Base-by-base conservation (phyloP, 139 green algal genomes). In the Chlorella ohadii region DNA sequence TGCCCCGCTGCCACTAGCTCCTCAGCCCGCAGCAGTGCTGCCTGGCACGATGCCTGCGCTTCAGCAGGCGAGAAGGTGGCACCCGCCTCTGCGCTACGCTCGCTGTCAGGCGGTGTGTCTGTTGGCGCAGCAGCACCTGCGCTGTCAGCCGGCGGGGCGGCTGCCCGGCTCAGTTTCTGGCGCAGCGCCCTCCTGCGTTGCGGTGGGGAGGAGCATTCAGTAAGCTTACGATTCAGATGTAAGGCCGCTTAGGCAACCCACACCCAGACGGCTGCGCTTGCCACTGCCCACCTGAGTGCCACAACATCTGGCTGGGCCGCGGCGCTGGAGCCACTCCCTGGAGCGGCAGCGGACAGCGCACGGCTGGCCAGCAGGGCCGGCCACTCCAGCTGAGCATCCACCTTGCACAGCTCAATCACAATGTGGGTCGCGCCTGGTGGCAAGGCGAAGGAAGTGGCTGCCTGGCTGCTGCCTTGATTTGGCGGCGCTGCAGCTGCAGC, bases 321-420 rank as follows among this genome's bases (percentile, higher is more conserved):
- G 7, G 13, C 36, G 33, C 15, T 51, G 44, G 23, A 16, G 25
- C 51, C 64, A 23, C 59, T 39, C 0, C 15, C 27, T 23, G 22
- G 1, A 31, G 9, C 9, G 17, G 33, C 4, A 12, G 23, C 22
- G 15, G 56, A 38, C 39, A 56, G 20, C 0, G 28, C 25, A 41
- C 41, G 22, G n/a, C 39, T 36, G 9, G 39, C 78, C 41, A 66
- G 64, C 3, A 83, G 31, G 5, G n/a, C 31, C n/a, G 74, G 64
- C 78, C 78, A 83, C n/a, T 16, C 16, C 78, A 33, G n/a, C n/a
- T 41, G n/a, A 0, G 63, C 20, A 59, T 75, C 78, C 0, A n/a
- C 78, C 44, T 83, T 83, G n/a, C 7, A 17, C 17, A 83, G 78
- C 41, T 66, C 33, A 22, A 83, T 41, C 41, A 83, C 63, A 19